These are phyloP conservation scores for Phaseolus coccineus DNA, from an alignment of 331 rosid species.

Conservation along the genomic window DNA sequence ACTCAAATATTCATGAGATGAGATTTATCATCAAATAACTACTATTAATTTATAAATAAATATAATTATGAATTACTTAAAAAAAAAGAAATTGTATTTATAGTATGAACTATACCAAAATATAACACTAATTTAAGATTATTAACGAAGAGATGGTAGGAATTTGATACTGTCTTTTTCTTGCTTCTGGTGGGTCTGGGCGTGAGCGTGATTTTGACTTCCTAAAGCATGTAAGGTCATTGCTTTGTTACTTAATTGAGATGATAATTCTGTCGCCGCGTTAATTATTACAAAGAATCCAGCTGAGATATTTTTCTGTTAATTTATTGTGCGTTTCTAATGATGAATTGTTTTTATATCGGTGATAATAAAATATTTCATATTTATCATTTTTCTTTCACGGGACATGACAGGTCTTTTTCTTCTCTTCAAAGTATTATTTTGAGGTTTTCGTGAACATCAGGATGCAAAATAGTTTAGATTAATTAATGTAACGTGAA, in stretches of 20 bases:
- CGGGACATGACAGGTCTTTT: too few species aligned
- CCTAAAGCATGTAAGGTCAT: not conserved
- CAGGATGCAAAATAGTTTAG: too few species aligned
- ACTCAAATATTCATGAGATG: too few species aligned
- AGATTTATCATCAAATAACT: too few species aligned
- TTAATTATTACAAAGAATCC: slow-evolving; percentile 32
- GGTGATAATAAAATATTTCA: not conserved
- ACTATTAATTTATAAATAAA: too few species aligned
- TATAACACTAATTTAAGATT: not conserved
- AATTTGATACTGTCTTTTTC: slow-evolving; percentile 30
- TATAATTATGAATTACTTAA: too few species aligned
- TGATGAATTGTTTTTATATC: not conserved
- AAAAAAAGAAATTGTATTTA: not conserved
- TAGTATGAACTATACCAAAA: not conserved
- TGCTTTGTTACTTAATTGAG: not conserved
- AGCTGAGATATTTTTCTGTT: not conserved
- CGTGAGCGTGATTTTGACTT: not conserved
- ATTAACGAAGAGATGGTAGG: not conserved
- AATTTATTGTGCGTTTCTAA: not conserved
- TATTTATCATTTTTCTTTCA: too few species aligned
- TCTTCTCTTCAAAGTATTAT: too few species aligned
- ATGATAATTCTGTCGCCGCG: slow-evolving; percentile 42
- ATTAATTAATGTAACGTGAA: too few species aligned
- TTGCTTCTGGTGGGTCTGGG: too few species aligned
- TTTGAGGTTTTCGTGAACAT: too few species aligned